Evolutionary conservation across 2,329 filamentous ascomycete species (phyloP).

Genomic region (Metarhizium anisopliae): DNA sequence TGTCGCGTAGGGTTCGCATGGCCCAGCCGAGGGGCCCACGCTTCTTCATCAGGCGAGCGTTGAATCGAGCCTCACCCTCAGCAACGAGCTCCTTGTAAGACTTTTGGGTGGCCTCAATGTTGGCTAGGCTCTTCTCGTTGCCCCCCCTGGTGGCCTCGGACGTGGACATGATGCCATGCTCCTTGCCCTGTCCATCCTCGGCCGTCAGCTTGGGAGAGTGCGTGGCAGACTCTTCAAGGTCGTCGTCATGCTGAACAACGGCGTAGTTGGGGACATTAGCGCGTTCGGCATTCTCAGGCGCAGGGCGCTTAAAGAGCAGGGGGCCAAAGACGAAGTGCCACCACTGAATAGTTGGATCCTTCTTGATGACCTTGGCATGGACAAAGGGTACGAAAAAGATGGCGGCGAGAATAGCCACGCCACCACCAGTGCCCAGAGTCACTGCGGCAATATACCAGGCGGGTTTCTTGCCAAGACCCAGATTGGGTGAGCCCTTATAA

Average conservation of each 20-base stretch:
- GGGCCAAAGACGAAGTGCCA: slow-evolving; percentile 56
- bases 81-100: slow-evolving; percentile 53
- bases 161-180: slow-evolving; percentile 1
- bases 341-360: slow-evolving; percentile 55
- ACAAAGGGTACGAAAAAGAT: slow-evolving; percentile 69
- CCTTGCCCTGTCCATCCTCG: slow-evolving; percentile 15
- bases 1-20: slow-evolving; percentile 66
- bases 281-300: slow-evolving; percentile 40
- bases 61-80: slow-evolving; percentile 48
- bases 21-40: slow-evolving; percentile 69
- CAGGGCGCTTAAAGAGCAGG: slow-evolving; percentile 51
- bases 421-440: slow-evolving; percentile 54
- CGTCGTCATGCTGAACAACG: slow-evolving; percentile 58
- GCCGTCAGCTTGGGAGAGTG: slow-evolving; percentile 20
- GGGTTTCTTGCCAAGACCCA: slow-evolving; percentile 58
- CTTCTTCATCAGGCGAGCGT: slow-evolving; percentile 53
- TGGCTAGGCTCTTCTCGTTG: slow-evolving; percentile 25
- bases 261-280: slow-evolving; percentile 66
- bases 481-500: slow-evolving; percentile 68
- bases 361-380: slow-evolving; percentile 58
- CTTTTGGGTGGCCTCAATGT: slow-evolving; percentile 38
- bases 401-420: slow-evolving; percentile 48
- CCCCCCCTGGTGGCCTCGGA: slow-evolving; percentile 12
- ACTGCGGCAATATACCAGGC: slow-evolving; percentile 58
- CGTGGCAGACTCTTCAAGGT: slow-evolving; percentile 31